phyloP scores from a whole-genome alignment of 2,329 filamentous ascomycete species.

The Beauveria sp. region DNA sequence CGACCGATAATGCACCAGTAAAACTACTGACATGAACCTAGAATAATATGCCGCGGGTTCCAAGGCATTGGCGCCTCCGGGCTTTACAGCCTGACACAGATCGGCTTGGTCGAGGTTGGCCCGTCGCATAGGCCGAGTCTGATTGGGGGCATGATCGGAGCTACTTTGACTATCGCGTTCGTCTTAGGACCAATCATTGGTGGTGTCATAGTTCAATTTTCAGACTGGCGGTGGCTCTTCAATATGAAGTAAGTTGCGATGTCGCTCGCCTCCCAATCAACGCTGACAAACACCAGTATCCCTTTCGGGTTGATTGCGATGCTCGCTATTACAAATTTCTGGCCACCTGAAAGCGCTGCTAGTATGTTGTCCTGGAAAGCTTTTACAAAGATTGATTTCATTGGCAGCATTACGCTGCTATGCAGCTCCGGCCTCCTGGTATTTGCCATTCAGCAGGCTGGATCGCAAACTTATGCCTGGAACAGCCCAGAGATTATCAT shows the following conservation, averaged over 20 bases:
- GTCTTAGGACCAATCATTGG: slow-evolving; percentile 52
- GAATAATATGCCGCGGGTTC: slow-evolving; percentile 50
- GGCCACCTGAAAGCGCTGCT: slow-evolving; percentile 31
- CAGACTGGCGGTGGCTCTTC: slow-evolving; percentile 53
- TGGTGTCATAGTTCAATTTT: slow-evolving; percentile 44
- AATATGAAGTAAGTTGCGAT: slow-evolving; percentile 47
- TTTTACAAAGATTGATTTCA: slow-evolving; percentile 42
- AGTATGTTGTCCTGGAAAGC: slow-evolving; percentile 32
- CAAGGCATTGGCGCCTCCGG: slow-evolving; percentile 56
- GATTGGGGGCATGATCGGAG: slow-evolving; percentile 47
- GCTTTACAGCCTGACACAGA: slow-evolving; percentile 52
- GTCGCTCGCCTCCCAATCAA: background rate
- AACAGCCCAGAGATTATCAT: slow-evolving; percentile 41
- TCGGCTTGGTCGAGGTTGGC: slow-evolving; percentile 49
- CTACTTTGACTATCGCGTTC: slow-evolving; percentile 49
- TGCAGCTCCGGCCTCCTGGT: slow-evolving; percentile 46
- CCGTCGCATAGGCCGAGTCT: slow-evolving; percentile 44
- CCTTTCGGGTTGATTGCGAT: slow-evolving; percentile 41
- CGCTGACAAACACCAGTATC: slow-evolving; percentile 29
- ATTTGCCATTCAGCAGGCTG: slow-evolving; percentile 49
- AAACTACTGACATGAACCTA: slow-evolving; percentile 22
- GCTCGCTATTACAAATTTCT: slow-evolving; percentile 38
- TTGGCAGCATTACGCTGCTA: slow-evolving; percentile 44
- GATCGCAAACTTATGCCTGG: slow-evolving; percentile 45
- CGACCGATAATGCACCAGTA: background rate